phyloP scores from a whole-genome alignment of 306 rosid species.

The Prunus fruticosa region DNA sequence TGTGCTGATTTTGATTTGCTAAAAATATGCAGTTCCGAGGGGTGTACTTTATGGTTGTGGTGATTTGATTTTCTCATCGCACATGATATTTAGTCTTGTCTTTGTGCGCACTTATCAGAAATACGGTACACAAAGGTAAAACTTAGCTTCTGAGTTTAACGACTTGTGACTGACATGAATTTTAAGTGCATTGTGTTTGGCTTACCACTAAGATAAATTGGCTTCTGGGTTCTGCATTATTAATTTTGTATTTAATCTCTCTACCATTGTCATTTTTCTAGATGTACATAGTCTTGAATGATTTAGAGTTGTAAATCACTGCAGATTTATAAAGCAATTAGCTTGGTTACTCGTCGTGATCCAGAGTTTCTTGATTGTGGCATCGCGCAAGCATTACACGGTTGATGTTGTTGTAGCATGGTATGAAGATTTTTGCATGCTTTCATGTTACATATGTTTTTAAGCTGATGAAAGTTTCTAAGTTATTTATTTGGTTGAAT shows the following conservation, averaged over 20 bases:
- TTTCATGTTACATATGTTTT: not conserved
- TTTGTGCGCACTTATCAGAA: conserved; percentile 89
- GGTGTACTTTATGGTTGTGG: conserved; percentile 95
- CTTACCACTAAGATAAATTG: not conserved
- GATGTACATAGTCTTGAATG: not conserved
- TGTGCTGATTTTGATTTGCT: conserved; percentile 25
- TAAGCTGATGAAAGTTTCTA: not conserved
- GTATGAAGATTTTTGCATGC: conserved; percentile 36
- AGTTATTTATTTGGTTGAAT: conserved; percentile 14
- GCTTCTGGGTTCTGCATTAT: not conserved
- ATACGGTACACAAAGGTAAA: conserved; percentile 78
- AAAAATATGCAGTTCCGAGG: conserved; percentile 69
- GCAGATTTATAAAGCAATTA: conserved; percentile 75
- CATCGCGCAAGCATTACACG: conserved; percentile 98
- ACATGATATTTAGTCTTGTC: conserved; percentile 89
- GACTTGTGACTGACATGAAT: not conserved
- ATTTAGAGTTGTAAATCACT: conserved; percentile 5
- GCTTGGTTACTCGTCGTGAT: conserved; percentile 81
- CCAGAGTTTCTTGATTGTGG: conserved; percentile 89
- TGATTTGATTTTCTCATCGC: conserved; percentile 96
- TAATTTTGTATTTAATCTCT: not conserved
- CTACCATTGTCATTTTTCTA: not conserved
- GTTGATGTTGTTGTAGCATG: conserved; percentile 98
- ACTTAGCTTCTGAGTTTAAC: not conserved
- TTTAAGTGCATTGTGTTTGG: not conserved